A percentile compares a stretch with the other conserved stretches of the same genome.
phyloP scores from a whole-genome alignment of 2,329 filamentous ascomycete species.

The Alternaria ethzedia region DNA sequence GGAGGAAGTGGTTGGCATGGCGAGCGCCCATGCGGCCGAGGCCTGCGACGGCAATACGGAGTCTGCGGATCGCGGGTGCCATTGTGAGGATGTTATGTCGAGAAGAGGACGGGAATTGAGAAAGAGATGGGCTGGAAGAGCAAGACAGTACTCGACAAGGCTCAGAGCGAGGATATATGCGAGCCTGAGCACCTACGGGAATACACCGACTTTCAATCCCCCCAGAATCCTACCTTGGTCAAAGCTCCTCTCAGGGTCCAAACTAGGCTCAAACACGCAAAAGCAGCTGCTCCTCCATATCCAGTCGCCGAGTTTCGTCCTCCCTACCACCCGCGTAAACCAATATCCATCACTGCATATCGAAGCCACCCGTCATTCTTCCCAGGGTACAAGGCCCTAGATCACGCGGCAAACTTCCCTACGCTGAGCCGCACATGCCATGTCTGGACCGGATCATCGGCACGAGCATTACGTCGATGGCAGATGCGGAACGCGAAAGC shows the following conservation, averaged over 20 bases:
- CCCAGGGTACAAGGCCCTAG: background rate
- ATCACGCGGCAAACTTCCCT: background rate
- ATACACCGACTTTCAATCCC: constrained; percentile 1
- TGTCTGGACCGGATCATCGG: background rate
- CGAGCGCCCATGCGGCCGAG: constrained; percentile 59
- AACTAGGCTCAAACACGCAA: constrained; percentile 1
- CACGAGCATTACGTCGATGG: background rate
- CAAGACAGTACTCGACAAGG: background rate
- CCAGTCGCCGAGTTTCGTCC: background rate
- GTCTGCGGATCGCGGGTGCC: constrained; percentile 46
- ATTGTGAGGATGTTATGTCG: constrained; percentile 28
- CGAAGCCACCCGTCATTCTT: background rate
- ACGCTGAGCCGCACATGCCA: background rate
- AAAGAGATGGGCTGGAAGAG: background rate
- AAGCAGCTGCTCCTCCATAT: background rate
- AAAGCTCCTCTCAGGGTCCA: constrained; percentile 11
- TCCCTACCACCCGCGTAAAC: background rate
- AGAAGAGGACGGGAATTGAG: background rate
- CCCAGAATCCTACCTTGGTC: background rate
- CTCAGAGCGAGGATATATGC: background rate
- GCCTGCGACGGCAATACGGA: constrained; percentile 54
- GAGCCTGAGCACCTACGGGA: background rate
- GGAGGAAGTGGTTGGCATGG: constrained; percentile 56
- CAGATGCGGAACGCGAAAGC: constrained; percentile 3
- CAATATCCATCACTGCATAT: background rate